Evolutionary conservation across 2,329 filamentous ascomycete species (phyloP), one percentile per base, ranked within the genome.

Genomic region (Curvularia sp.): DNA sequence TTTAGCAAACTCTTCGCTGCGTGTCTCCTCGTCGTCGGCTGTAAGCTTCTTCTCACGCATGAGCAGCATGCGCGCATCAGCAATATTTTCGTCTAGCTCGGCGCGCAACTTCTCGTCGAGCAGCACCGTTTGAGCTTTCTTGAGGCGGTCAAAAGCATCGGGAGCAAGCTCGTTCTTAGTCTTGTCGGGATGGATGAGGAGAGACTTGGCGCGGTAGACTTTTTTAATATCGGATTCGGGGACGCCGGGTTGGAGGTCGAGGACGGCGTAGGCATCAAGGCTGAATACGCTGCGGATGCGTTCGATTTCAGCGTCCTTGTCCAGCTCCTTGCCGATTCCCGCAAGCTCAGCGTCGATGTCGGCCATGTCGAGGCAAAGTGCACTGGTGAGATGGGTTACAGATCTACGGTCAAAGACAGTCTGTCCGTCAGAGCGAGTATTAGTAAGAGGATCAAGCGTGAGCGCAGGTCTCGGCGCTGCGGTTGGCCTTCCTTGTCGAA

Each of bases 151-250:
- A 75, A 99, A 99, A 65, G 95, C 95, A 71, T 98, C 95, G 3
- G 95, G 94, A 0, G 95, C 95, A 48, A 84, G 86, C 0, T 92
- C 89, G 74, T 99, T 98, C 73, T 88, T 88, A 55, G 95, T 97
- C 79, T 99, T 99, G 82, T 99, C 95, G 6, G 95, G 95, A 82
- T 99, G 95, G 81, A 99, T 98, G 48, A 99, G 88, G 56, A 99
- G 89, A n/a, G 95, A 99, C 79, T 97, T 98, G 72, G 92, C 93
- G 82, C 95, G 93, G 81, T 98, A 99, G 67, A 87, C 86, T 68
- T 89, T 83, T 80, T 97, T 98, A 83, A 99, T 98, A 80, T 98
- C 95, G 59, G 92, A 93, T 70, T 98, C 94, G 55, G 95, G 88
- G 19, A 98, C 92, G 74, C 95, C 95, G 3, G 95, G 95, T 77